Percentiles rank a stretch among this genome's conserved stretches.
Evolutionary conservation across 805 yeast species (phyloP).

Genomic region (Metschnikowia henanensis): DNA sequence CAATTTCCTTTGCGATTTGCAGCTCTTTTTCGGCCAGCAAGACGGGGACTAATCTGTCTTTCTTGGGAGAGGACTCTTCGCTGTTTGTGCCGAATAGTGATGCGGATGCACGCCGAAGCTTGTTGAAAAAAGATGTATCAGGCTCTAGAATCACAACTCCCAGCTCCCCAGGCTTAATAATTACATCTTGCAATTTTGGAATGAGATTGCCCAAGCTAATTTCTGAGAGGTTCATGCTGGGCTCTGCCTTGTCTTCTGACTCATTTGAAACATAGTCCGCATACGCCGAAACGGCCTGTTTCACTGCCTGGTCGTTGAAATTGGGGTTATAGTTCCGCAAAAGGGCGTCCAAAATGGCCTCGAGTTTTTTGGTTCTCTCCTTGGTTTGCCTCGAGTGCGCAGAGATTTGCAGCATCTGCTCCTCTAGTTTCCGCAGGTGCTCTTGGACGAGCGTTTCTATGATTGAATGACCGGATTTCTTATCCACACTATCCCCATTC

Average conservation of each 20-base stretch:
- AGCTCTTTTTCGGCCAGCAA: not conserved
- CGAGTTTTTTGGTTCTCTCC: conserved; percentile 34
- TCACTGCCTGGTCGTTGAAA: conserved; percentile 85
- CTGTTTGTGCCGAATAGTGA: not conserved
- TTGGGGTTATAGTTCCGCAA: conserved; percentile 70
- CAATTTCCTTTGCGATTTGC: conserved; percentile 12
- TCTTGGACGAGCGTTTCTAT: conserved; percentile 2
- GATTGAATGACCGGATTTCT: not conserved
- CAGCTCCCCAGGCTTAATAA: not conserved
- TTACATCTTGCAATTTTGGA: not conserved
- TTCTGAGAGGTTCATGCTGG: not conserved
- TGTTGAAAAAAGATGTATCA: conserved; percentile 1
- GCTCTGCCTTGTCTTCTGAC: conserved; percentile 14
- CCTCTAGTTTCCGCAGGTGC: conserved; percentile 6
- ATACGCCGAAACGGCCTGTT: conserved; percentile 59
- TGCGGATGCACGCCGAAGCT: not conserved
- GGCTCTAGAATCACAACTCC: too few species aligned
- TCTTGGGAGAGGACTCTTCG: not conserved
- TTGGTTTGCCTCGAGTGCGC: conserved; percentile 3
- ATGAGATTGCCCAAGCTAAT: conserved; percentile 1
- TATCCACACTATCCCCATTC: not conserved
- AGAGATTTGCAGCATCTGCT: not conserved
- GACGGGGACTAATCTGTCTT: not conserved
- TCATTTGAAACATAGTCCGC: conserved; percentile 48
- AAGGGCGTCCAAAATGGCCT: conserved; percentile 49